Base-by-base conservation (phyloP, 495 filamentous ascomycete species). In the Chaetomium fimeti region DNA sequence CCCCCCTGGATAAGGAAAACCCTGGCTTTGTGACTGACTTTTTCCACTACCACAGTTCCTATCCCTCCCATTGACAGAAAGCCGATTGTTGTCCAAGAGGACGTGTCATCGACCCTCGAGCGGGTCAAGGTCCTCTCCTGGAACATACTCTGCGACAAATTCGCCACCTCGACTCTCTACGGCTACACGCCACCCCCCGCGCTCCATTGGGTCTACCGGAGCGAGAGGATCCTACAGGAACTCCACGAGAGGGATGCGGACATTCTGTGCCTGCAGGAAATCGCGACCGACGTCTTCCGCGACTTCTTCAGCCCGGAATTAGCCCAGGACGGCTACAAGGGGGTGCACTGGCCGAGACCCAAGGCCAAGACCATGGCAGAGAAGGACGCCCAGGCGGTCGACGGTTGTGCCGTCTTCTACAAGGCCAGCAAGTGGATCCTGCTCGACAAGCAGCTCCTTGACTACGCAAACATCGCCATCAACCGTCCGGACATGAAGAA, bases 391-490 rank as follows among this genome's bases (percentile, higher is more conserved):
- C 90, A 88, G 70, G 74, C 78, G 18, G 92, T 98, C 6, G 94
- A 98, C 79, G 94, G 94, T 20, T 98, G 94, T 76, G 94, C 94
- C 36, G 93, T 91, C 36, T 97, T 98, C 75, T 98, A 90, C 83
- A 98, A 96, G 77, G 84, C 81, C 65, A 89, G 83, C 77, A 96
- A 96, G 80, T 98, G 90, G 76, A 90, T 95, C 67, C 77, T 95
- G 52, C 85, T 98, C 32, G 92, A 97, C 78, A 97, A 97, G 78
- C 88, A 96, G 61, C 72, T 96, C 52, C 85, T 98, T 70, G 91
- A 96, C 75, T 96, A 97, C 74, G 87, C 88, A n/a, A 89, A 91
- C 64, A 89, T 87, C 20, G 93, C 94, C 63, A 94, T 98, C 75
- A 91, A 93, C 62, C 83, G 95, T 57, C 89, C 91, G 6, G 94